Percentiles rank a stretch among this genome's conserved stretches.
Conservation (phyloP, 176 grass and related monocot genomes). For the Phragmites australis region DNA sequence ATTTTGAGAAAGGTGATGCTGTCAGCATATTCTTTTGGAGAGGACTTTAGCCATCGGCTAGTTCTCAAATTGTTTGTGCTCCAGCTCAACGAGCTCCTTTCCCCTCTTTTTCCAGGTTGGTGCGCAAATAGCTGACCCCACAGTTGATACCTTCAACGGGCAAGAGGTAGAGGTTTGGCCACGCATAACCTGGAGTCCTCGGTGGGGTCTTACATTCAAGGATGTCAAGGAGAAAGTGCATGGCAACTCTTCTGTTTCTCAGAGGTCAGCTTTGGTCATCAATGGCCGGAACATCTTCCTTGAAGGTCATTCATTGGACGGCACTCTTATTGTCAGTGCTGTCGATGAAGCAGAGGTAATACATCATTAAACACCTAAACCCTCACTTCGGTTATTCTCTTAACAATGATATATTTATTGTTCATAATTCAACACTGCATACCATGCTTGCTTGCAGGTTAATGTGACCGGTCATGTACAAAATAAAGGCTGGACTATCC, state of each 20-base stretch:
- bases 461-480: constrained; percentile 54
- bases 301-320: constrained; percentile 69
- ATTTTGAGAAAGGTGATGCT: constrained; percentile 80
- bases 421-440: neutral
- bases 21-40: constrained; percentile 14
- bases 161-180: constrained; percentile 97
- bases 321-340: constrained; percentile 69
- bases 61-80: constrained; percentile 24
- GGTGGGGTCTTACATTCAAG: constrained; percentile 75
- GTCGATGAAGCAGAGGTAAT: constrained; percentile 79
- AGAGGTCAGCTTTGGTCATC: constrained; percentile 65
- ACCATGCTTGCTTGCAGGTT: constrained; percentile 43
- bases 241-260: constrained; percentile 50
- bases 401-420: too few species aligned
- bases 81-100: constrained; percentile 11
- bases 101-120: constrained; percentile 53
- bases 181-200: constrained; percentile 81
- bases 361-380: neutral
- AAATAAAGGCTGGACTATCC: constrained; percentile 69
- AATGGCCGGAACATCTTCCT: constrained; percentile 58
- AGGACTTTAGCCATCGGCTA: neutral
- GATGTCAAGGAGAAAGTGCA: constrained; percentile 64
- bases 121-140: constrained; percentile 64
- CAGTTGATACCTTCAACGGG: constrained; percentile 68
- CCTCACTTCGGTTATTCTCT: neutral